Percentiles rank a stretch among this genome's conserved stretches.
These are phyloP conservation scores for Tephrocybe sp. DNA, from an alignment of 768 basidiomycete species.

Conservation along the genomic window DNA sequence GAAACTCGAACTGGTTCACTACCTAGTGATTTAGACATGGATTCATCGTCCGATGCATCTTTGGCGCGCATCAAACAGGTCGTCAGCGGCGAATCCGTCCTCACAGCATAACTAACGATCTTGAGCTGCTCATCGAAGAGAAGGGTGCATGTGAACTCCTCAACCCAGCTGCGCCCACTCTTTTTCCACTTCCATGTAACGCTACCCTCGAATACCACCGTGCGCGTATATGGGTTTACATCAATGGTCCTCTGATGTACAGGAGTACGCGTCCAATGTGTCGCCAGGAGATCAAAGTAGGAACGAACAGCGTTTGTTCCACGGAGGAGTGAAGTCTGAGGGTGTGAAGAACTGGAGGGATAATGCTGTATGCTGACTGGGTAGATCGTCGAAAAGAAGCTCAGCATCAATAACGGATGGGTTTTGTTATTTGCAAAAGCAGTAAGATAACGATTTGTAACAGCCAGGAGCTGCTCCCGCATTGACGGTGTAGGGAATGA, in stretches of 20 bases:
- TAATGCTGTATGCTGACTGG: slow-evolving; percentile 40
- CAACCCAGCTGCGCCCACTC: slow-evolving; percentile 41
- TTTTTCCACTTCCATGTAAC: slow-evolving; percentile 45
- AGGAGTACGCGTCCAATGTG: slow-evolving; percentile 40
- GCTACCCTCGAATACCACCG: slow-evolving; percentile 35
- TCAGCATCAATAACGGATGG: slow-evolving; percentile 30
- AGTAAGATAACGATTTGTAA: slow-evolving; percentile 34
- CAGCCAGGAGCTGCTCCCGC: slow-evolving; percentile 30
- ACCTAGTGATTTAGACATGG: slow-evolving; percentile 16
- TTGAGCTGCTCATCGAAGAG: slow-evolving; percentile 42
- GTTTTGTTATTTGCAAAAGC: slow-evolving; percentile 33
- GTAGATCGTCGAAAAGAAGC: slow-evolving; percentile 38
- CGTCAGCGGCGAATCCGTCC: slow-evolving; percentile 35
- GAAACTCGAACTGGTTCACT: not conserved
- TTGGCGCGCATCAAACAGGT: slow-evolving; percentile 49
- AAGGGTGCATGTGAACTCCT: slow-evolving; percentile 45
- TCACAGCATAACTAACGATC: slow-evolving; percentile 38
- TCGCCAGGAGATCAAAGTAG: slow-evolving; percentile 46
- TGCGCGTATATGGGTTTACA: slow-evolving; percentile 23
- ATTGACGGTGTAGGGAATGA: slow-evolving; percentile 14
- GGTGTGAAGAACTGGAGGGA: slow-evolving; percentile 31
- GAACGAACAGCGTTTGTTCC: slow-evolving; percentile 47
- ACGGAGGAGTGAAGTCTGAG: slow-evolving; percentile 31
- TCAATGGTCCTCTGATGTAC: slow-evolving; percentile 22
- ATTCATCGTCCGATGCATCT: slow-evolving; percentile 25